Conservation (phyloP, 2,329 filamentous ascomycete genomes). For the Penicillium glabrum region DNA sequence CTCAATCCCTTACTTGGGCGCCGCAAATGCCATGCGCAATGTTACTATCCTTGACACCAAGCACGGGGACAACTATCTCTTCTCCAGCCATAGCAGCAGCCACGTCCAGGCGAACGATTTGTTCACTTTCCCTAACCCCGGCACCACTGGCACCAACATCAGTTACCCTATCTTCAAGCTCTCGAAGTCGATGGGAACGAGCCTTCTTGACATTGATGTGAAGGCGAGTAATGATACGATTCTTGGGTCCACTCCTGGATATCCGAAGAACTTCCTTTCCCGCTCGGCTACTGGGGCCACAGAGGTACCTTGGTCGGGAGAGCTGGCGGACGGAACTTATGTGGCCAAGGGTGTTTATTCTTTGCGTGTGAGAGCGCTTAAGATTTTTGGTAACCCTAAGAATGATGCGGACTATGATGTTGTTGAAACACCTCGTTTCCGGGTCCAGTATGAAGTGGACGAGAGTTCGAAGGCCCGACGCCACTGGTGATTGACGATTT, state of each 20-base stretch:
- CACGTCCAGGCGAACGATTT: neutral
- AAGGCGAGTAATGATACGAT: conserved; percentile 3
- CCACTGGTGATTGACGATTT: no score
- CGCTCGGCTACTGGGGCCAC: neutral
- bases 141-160: conserved; percentile 1
- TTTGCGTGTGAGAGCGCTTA: conserved; percentile 15
- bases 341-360: conserved; percentile 12
- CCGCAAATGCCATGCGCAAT: conserved; percentile 21
- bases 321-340: conserved; percentile 9
- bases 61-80: neutral
- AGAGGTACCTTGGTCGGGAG: neutral
- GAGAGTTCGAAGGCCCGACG: no score
- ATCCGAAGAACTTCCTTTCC: neutral
- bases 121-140: neutral
- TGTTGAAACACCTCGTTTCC: conserved; percentile 5
- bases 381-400: conserved; percentile 14
- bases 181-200: conserved; percentile 14
- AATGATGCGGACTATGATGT: conserved; percentile 9
- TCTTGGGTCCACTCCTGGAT: neutral
- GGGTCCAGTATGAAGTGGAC: neutral
- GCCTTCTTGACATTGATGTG: conserved; percentile 8
- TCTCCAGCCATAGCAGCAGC: neutral
- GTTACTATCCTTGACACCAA: conserved; percentile 15
- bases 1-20: conserved; percentile 33
- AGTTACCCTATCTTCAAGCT: conserved; percentile 15